Evolutionary conservation across 1,284 basidiomycete genomes (phyloP), one percentile per base, ranked within the genome.

Genomic region (Apiotrichum laibachii): DNA sequence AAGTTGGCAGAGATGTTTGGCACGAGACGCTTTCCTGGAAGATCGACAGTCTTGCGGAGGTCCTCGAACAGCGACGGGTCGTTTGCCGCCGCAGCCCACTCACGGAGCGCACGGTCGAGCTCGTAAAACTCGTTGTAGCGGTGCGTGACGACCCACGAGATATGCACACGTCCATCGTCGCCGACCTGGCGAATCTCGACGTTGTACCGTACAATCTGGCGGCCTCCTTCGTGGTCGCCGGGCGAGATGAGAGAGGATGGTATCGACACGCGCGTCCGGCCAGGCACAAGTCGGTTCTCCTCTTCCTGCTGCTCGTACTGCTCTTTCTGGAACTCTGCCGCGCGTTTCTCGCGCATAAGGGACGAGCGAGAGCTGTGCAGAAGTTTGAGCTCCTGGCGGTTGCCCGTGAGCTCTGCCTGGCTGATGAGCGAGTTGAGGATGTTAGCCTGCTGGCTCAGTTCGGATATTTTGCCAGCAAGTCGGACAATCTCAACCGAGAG

Each of bases 71-170:
- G 16, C 1, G 2, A 7, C 7, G 48, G 5, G 13, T 50, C 46
- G 37, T 40, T 37, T 8, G 34, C 8, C 33, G 26, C 40, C 1
- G 37, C 53, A 12, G 67, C 72, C 69, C 67, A 71, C 5, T 75
- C 75, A 40, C 60, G 85, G 50, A 99, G 78, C 58, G 86, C 85
- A 66, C 86, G 88, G 72, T 97, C 90, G 82, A 97, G 86, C 54
- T 84, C 86, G 68, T 88, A 84, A 75, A 99, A 99, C 73, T 98
- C 94, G 73, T 92, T 96, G 75, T 96, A 99, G 61, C 95, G 81
- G 64, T 93, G 81, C 6, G 90, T 87, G 3, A 97, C 88, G 31
- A 92, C 87, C 95, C 95, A 98, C 3, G 90, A 90, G 1, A 88
- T 88, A 1, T 85, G 80, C 69, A 87, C 85, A 50, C 82, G 84